These are phyloP conservation scores for Colletotrichum ledebouriae DNA, from an alignment of 2,329 filamentous ascomycete genomes.

Conservation along the genomic window DNA sequence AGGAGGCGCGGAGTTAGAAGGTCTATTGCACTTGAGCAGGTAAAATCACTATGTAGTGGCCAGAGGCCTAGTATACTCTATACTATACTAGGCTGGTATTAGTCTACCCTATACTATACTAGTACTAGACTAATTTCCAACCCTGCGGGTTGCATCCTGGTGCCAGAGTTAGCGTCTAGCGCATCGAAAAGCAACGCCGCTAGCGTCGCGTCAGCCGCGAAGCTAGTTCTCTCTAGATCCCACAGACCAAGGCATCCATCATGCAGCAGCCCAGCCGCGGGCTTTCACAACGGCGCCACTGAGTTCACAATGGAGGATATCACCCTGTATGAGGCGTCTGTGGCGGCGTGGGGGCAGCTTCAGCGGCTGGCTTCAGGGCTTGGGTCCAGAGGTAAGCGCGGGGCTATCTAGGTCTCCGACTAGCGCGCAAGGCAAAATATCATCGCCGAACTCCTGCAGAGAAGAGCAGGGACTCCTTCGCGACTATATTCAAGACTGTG, in stretches of 20 bases:
- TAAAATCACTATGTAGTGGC: too few relatives aligned
- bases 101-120: too few relatives aligned
- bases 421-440: neutral
- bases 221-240: neutral
- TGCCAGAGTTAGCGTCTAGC: neutral
- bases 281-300: neutral
- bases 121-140: too few relatives aligned
- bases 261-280: neutral
- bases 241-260: neutral
- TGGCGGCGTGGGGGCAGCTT: neutral
- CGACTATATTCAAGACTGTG: neutral
- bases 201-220: neutral
- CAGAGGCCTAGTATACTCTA: too few relatives aligned
- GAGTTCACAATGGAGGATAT: neutral
- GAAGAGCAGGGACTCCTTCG: neutral
- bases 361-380: neutral
- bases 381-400: neutral
- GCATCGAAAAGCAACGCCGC: neutral
- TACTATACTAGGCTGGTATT: too few relatives aligned
- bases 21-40: too few relatives aligned
- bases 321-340: neutral
- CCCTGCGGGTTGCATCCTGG: neutral
- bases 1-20: too few relatives aligned
- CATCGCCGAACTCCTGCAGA: neutral
- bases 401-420: neutral